Evolutionary conservation across 163 green algal species (phyloP).

Genomic region (Chlorella variabilis): DNA sequence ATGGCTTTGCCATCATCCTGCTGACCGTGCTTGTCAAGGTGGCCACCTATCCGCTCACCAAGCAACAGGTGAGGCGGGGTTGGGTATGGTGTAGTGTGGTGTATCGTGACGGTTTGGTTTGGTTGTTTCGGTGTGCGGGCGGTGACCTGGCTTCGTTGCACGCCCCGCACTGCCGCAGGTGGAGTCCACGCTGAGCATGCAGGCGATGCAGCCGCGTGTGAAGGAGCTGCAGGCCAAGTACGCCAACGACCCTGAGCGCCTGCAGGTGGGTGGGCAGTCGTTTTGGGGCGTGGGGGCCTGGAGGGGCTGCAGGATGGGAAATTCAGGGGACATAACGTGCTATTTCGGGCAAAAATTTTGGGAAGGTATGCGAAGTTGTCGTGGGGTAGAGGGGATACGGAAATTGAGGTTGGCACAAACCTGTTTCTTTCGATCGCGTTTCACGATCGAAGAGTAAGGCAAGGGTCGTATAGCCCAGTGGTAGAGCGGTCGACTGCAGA

Average conservation of each 20-base stretch:
- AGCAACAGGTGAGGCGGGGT: constrained; percentile 92
- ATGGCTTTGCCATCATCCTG: constrained; percentile 97
- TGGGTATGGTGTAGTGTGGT: too few relatives aligned
- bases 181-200: constrained; percentile 90
- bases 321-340: too few relatives aligned
- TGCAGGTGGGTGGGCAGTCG: constrained; percentile 58
- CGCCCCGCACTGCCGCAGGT: constrained; percentile 69
- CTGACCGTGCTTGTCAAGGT: constrained; percentile 95
- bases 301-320: too few relatives aligned
- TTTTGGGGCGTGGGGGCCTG: neutral
- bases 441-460: too few relatives aligned
- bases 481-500: constrained; percentile 33
- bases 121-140: too few relatives aligned
- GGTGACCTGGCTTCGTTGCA: neutral
- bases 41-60: constrained; percentile 93
- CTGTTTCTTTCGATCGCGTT: too few relatives aligned
- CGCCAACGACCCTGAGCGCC: constrained; percentile 74
- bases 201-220: constrained; percentile 90
- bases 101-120: too few relatives aligned
- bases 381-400: too few relatives aligned
- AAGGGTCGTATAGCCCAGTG: constrained; percentile 27
- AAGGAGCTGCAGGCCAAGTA: constrained; percentile 94
- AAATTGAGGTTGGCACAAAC: too few relatives aligned
- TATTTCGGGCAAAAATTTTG: too few relatives aligned
- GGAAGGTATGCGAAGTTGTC: too few relatives aligned